A percentile compares a stretch with the other conserved stretches of the same genome.
Conservation (phyloP, 331 rosid species). For the Spiraea crenata region DNA sequence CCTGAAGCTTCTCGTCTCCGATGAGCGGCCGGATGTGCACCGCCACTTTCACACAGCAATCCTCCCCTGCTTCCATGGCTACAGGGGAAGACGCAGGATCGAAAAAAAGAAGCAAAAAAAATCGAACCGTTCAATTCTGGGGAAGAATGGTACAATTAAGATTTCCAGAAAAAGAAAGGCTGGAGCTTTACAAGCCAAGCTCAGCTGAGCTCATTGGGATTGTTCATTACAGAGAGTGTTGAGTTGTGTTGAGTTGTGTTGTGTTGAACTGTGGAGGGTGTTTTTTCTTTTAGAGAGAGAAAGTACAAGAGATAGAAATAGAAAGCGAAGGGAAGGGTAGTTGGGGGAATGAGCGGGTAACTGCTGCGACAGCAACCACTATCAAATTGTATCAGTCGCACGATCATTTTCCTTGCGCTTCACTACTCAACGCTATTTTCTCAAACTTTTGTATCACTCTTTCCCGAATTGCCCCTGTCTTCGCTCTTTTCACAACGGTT, state of each 20-base stretch:
- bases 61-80: constrained; percentile 77
- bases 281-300: neutral
- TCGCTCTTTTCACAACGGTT: constrained; percentile 33
- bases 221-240: constrained; percentile 28
- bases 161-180: neutral
- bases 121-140: neutral
- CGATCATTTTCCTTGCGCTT: constrained; percentile 45
- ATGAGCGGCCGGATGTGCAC: constrained; percentile 94
- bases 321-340: constrained; percentile 34
- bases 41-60: constrained; percentile 94
- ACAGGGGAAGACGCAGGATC: constrained; percentile 12
- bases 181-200: constrained; percentile 1
- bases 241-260: neutral
- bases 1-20: constrained; percentile 88
- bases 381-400: neutral
- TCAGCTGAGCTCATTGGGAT: constrained; percentile 3
- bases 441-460: constrained; percentile 22
- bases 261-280: too few relatives aligned
- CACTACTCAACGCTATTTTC: constrained; percentile 42
- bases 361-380: constrained; percentile 42
- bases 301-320: constrained; percentile 9
- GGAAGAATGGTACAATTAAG: neutral
- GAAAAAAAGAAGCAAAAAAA: neutral
- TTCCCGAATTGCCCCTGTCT: constrained; percentile 34
- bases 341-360: constrained; percentile 43